Conservation (phyloP, 2,329 filamentous ascomycete genomes). For the Ascosphaera apis region DNA sequence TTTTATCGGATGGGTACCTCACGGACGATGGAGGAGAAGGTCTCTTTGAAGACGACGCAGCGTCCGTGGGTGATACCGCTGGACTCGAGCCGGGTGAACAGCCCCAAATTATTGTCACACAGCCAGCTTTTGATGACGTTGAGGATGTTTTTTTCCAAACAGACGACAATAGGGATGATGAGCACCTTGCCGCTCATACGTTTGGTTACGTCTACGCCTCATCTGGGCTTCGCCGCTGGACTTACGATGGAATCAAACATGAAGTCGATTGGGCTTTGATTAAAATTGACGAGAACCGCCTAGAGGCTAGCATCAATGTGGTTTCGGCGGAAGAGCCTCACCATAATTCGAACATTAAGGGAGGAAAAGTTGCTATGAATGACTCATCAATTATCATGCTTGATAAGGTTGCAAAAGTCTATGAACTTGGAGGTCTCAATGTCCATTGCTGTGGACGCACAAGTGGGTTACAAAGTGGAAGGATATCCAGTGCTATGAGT, state of each 20-base stretch:
- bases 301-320: constrained; percentile 50
- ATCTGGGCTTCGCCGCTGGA: constrained; percentile 62
- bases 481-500: constrained; percentile 54
- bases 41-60: constrained; percentile 31
- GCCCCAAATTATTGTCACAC: constrained; percentile 61
- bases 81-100: constrained; percentile 55
- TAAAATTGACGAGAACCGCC: constrained; percentile 47
- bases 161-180: constrained; percentile 52
- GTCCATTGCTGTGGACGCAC: constrained; percentile 82
- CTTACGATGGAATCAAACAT: constrained; percentile 48
- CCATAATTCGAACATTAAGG: background rate
- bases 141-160: constrained; percentile 61
- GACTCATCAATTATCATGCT: constrained; percentile 7
- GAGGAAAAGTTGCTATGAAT: constrained; percentile 17
- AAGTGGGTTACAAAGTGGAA: constrained; percentile 56
- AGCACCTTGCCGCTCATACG: constrained; percentile 59
- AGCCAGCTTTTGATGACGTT: constrained; percentile 75
- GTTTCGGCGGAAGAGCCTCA: constrained; percentile 4
- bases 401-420: constrained; percentile 32
- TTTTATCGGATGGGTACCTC: constrained; percentile 22
- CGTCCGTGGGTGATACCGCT: constrained; percentile 47
- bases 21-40: constrained; percentile 27
- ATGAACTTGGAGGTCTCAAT: constrained; percentile 43
- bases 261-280: constrained; percentile 95
- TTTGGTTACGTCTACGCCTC: constrained; percentile 74